A percentile compares a stretch with the other conserved stretches of the same genome.
Evolutionary conservation across 257 asterid species (phyloP).

Genomic region (Craterostigma plantagineum): DNA sequence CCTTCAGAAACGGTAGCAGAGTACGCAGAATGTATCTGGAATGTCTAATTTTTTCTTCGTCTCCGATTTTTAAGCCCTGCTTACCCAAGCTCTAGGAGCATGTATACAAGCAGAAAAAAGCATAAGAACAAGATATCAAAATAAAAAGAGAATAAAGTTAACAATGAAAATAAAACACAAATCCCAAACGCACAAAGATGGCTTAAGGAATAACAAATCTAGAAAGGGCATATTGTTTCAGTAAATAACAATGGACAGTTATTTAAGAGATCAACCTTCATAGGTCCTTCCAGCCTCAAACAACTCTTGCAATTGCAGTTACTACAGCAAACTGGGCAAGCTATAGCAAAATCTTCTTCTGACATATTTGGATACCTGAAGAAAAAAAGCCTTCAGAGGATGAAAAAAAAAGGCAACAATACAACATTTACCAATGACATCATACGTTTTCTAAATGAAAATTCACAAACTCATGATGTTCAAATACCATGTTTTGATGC

Average conservation of each 20-base stretch:
- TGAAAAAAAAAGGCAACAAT: not conserved
- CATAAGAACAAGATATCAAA: not conserved
- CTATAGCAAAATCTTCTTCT: constrained; percentile 50
- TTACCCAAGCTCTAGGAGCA: constrained; percentile 29
- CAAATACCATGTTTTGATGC: constrained; percentile 56
- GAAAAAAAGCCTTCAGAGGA: constrained; percentile 10
- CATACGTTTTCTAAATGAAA: not conserved
- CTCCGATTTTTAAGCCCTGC: constrained; percentile 12
- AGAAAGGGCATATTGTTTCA: not conserved
- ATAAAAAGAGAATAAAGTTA: not conserved
- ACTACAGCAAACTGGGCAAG: constrained; percentile 65
- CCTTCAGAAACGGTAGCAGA: constrained; percentile 63
- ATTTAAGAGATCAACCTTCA: constrained; percentile 22
- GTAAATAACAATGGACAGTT: not conserved
- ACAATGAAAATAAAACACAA: not conserved
- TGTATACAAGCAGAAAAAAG: constrained; percentile 1
- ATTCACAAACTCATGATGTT: not conserved
- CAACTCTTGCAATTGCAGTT: constrained; percentile 92
- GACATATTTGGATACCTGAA: constrained; percentile 67
- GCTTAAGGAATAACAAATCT: too few relatives aligned
- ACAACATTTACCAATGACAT: not conserved
- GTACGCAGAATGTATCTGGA: constrained; percentile 33
- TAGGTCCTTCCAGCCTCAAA: constrained; percentile 43
- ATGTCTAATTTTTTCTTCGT: constrained; percentile 26
- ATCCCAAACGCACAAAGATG: not conserved